Conservation (phyloP, 352 stramenopile species). For the Phytopythium helicoides region DNA sequence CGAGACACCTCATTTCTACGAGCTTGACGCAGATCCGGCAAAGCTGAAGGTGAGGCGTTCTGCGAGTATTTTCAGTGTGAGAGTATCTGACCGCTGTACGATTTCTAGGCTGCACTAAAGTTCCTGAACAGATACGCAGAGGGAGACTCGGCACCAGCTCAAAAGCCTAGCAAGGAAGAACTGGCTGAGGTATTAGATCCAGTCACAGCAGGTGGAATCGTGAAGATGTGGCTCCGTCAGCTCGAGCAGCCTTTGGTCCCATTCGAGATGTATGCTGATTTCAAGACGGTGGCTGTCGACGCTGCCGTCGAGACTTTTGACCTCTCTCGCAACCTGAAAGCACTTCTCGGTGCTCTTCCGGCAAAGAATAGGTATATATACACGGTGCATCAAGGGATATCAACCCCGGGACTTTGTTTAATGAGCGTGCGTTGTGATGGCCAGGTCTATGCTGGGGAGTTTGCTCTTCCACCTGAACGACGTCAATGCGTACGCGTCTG, state of each 20-base stretch:
- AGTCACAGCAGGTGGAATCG: slow-evolving; percentile 51
- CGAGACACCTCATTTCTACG: slow-evolving; percentile 74
- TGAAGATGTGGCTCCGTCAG: slow-evolving; percentile 65
- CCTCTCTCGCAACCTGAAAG: slow-evolving; percentile 49
- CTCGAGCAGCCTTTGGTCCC: slow-evolving; percentile 65
- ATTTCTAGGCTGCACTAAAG: slow-evolving; percentile 29
- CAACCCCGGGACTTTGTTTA: no score
- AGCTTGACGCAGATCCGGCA: slow-evolving; percentile 35
- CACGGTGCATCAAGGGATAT: no score
- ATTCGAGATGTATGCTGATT: slow-evolving; percentile 64
- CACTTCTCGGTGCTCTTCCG: slow-evolving; percentile 54
- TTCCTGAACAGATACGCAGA: slow-evolving; percentile 67
- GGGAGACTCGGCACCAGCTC: slow-evolving; percentile 10
- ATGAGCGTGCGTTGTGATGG: neutral
- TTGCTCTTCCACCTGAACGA: slow-evolving; percentile 84
- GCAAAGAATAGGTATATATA: slow-evolving; percentile 75
- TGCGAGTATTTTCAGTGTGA: slow-evolving; percentile 4
- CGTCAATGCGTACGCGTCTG: slow-evolving; percentile 70
- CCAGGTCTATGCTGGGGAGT: slow-evolving; percentile 63
- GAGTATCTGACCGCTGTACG: neutral
- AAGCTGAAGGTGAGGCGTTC: slow-evolving; percentile 48
- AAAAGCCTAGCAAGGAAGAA: slow-evolving; percentile 58
- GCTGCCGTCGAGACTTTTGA: slow-evolving; percentile 48
- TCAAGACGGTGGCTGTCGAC: slow-evolving; percentile 38
- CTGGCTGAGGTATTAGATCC: slow-evolving; percentile 56